Conservation (phyloP, 176 grass and related monocot genomes). For the Typha latifolia region DNA sequence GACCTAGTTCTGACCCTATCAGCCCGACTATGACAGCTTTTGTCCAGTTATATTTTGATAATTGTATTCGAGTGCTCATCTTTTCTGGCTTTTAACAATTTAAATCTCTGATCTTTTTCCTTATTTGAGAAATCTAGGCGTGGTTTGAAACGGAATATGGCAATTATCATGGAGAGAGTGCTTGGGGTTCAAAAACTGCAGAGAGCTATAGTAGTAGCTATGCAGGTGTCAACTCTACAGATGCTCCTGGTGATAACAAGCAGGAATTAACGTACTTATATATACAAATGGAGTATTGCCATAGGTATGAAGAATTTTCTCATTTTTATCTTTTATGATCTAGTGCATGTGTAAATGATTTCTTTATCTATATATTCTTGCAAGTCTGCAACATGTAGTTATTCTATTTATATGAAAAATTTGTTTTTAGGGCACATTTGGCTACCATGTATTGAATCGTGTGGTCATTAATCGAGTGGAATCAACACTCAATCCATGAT, state of each 20-base stretch:
- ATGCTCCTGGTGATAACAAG: constrained; percentile 53
- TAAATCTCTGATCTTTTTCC: constrained; percentile 12
- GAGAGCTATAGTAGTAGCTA: constrained; percentile 61
- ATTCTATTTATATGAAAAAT: too few relatives aligned
- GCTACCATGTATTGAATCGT: too few relatives aligned
- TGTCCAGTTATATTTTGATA: neutral
- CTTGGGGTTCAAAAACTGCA: constrained; percentile 40
- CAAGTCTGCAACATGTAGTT: neutral
- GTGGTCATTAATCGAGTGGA: too few relatives aligned
- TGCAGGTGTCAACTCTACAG: constrained; percentile 43
- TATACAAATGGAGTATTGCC: constrained; percentile 99
- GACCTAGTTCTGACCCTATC: neutral
- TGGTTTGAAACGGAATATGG: constrained; percentile 96
- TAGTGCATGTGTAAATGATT: neutral
- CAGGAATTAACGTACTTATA: constrained; percentile 89
- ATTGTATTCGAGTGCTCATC: neutral
- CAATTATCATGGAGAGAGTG: constrained; percentile 44
- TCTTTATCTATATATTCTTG: neutral
- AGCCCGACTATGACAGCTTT: neutral
- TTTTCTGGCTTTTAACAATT: neutral
- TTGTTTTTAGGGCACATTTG: too few relatives aligned
- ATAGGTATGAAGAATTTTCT: constrained; percentile 33
- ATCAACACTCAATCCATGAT: too few relatives aligned
- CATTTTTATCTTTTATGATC: neutral
- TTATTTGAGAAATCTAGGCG: constrained; percentile 47